Base-by-base conservation (phyloP, 768 basidiomycete species). In the Cystofilobasidium bisporidii region DNA sequence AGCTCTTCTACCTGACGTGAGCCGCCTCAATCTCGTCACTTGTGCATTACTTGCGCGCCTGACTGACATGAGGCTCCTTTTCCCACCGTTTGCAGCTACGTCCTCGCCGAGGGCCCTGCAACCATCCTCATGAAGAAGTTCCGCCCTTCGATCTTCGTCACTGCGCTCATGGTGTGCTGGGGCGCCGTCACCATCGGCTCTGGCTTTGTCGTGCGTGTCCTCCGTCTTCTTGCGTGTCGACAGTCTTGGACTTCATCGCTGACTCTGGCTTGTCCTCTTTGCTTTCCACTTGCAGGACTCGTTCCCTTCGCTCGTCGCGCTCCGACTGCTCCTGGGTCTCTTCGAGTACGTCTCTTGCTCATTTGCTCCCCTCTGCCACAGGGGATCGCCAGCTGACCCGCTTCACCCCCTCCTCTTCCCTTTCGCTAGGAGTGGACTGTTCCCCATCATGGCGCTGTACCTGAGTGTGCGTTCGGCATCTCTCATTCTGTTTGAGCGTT, bases 71-170 rank as follows among this genome's bases (percentile, higher is more conserved):
- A n/a, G n/a, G n/a, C n/a, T n/a, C n/a, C n/a, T n/a, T n/a, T n/a
- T n/a, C n/a, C n/a, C n/a, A n/a, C n/a, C n/a, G n/a, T n/a, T n/a
- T n/a, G n/a, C n/a, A n/a, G 71, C n/a, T 81, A 80, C 69, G 80
- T 78, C 10, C 45, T 78, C n/a, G 76, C 78, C 71, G 79, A 81
- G 70, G 74, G 76, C 18, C 80, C 80, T 1, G 78, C 77, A 11
- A 81, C 81, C 63, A 74, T 69, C 36, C 26, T 55, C 18, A 47
- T 66, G 30, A 69, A 65, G 50, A 61, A 55, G 53, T 45, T 70
- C 20, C 41, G 59, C 2, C 69, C 69, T 2, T 47, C 40, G 3
- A 14, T 41, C 22, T 70, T 56, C 57, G 63, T 71, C 17, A 22
- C 55, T 1, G 8, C 55, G 12, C 26, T 67, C 2, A 67, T 67